Base-by-base conservation (phyloP, 768 basidiomycete species). In the Sporobolomyces phaffii region DNA sequence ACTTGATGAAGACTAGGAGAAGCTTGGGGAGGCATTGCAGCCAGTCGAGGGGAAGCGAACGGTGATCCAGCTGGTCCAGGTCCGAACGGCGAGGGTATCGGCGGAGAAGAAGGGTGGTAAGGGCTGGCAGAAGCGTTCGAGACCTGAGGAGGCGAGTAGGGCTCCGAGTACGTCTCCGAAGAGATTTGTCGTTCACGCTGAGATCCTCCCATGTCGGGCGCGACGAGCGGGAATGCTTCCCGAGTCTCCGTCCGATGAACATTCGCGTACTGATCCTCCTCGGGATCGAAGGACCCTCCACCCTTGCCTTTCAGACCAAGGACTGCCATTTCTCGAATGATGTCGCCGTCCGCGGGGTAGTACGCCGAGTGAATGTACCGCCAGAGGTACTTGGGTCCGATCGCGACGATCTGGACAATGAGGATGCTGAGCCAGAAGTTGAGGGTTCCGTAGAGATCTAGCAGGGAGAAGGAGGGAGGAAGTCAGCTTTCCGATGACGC, bases 341-440 rank as follows among this genome's bases (percentile, higher is more conserved):
- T 86, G 73, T 96, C 89, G 76, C 85, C 87, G 81, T 98, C 94
- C 22, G 86, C 80, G 3, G 93, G 92, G 52, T 77, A 78, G 74
- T 92, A 96, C 1, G 86, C 82, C 1, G 85, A 81, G 14, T 82
- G 80, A 66, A 87, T 75, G 75, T 84, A 90, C 75, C 90, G 89
- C 38, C 85, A 80, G 36, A 93, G 60, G 80, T 89, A 91, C 20
- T 90, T 84, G 0, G 94, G 94, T 8, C 85, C 85, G 43, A 96
- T 81, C 41, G 89, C 86, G 33, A 91, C 79, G 47, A 84, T 74
- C 10, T 86, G 82, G 5, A 88, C 81, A 13, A 97, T 75, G 36
- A 89, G 45, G 41, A 93, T 83, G 0, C 86, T 85, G 3, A 85
- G 80, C 91, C 92, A 96, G 78, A 96, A 97, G 22, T 83, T 84